Base-by-base conservation (phyloP, 2,329 filamentous ascomycete genomes). In the Claviceps lovelessii region DNA sequence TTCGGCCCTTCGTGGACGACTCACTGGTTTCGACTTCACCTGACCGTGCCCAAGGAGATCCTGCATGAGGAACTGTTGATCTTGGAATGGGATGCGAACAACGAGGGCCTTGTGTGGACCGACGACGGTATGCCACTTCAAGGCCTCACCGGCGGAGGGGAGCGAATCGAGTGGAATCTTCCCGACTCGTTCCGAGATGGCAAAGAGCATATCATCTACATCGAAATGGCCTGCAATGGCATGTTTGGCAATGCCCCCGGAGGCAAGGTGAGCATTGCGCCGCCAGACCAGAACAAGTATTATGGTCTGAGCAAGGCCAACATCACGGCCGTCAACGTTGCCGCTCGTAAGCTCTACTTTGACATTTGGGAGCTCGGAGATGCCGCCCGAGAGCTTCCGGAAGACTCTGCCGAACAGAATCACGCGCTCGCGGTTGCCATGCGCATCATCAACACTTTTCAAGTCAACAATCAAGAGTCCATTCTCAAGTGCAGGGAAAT, bases 1-100 rank as follows among this genome's bases (percentile, higher is more conserved):
- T 97, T 97, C 62, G 93, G 93, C 0, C 93, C 93, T 2, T 93
- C 90, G 41, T 98, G 93, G 93, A 86, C 90, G 1, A 98, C 93
- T 9, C 93, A 97, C 69, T 98, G 93, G 93, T 95, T 98, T 78
- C 88, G 84, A 62, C 80, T 96, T 55, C 74, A 84, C 55, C 73
- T 98, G 58, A 88, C 80, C 5, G 78, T 97, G 15, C 91, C 93
- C 8, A 66, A 80, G 54, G 73, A 88, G 13, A 79, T 96, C 63
- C 73, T 70, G 31, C 73, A 89, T 59, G 88, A 93, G 63, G 82
- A 90, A 61, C 83, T 86, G 49, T 77, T 98, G n/a, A 90, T 97
- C 70, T 83, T 97, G 56, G 90, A 95, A 64, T 98, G 93, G 91
- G 91, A 98, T 71, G 85, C 86, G 42, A 86, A 88, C 72, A 95